Percentiles rank a stretch among this genome's conserved stretches.
phyloP scores from a whole-genome alignment of 1,284 basidiomycete genomes.

The Pseudozyma sp. region DNA sequence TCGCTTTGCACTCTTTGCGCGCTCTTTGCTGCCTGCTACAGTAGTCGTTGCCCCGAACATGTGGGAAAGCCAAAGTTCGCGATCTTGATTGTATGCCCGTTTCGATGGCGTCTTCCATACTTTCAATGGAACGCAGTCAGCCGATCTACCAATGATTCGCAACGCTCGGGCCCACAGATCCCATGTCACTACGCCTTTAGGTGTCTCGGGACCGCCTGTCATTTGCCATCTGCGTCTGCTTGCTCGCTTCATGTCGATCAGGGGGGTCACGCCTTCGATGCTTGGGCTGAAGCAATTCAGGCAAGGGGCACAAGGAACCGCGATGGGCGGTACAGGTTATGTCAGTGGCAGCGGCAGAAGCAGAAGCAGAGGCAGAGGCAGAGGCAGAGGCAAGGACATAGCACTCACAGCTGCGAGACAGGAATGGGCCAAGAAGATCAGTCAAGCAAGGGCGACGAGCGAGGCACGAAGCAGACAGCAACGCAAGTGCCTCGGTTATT shows the following conservation, averaged over 20 bases:
- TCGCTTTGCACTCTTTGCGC: no score
- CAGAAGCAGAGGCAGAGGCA: no score
- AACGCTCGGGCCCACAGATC: no score
- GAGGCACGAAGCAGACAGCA: conserved; percentile 11
- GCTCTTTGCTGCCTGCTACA: no score
- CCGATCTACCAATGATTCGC: background rate
- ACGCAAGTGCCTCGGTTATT: conserved; percentile 35
- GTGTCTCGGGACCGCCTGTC: background rate
- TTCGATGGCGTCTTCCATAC: conserved; percentile 28
- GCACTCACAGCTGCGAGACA: background rate
- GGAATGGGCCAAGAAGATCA: background rate
- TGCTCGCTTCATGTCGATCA: background rate
- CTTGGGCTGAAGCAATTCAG: background rate
- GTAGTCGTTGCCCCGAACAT: background rate
- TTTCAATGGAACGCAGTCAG: background rate
- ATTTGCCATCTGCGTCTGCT: background rate
- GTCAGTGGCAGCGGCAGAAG: no score
- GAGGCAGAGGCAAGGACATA: no score
- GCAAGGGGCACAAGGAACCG: background rate
- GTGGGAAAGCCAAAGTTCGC: background rate
- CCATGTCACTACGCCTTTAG: no score
- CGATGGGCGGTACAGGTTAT: background rate
- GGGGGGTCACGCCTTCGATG: background rate
- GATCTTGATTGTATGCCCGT: conserved; percentile 22
- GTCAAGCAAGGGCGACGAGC: conserved; percentile 7